These are phyloP conservation scores for Cladophialophora exuberans DNA, from an alignment of 2,329 filamentous ascomycete genomes.

Conservation along the genomic window DNA sequence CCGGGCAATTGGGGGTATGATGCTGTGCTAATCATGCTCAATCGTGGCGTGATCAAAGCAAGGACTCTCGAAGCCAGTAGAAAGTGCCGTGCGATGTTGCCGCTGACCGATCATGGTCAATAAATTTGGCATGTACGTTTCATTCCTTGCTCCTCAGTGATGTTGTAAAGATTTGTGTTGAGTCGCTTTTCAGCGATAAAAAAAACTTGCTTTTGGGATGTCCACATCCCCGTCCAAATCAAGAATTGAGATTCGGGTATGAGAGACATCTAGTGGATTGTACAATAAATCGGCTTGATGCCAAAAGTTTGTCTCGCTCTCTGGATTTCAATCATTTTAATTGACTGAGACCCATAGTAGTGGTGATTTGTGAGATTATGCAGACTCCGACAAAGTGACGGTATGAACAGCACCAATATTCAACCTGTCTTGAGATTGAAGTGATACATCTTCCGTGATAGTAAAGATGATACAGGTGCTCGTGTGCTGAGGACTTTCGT, in stretches of 20 bases:
- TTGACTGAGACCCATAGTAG: conserved; percentile 7
- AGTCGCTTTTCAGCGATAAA: background rate
- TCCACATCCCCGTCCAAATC: conserved; percentile 3
- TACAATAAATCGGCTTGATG: conserved; percentile 8
- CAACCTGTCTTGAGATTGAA: conserved; percentile 10
- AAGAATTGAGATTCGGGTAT: background rate
- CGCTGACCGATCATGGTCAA: background rate
- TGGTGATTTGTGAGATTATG: background rate
- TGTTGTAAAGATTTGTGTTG: background rate
- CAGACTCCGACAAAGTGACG: conserved; percentile 13
- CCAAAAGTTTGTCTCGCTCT: background rate
- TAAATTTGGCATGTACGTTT: background rate
- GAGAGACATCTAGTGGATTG: background rate
- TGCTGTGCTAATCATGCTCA: conserved; percentile 27
- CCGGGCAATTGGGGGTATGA: conserved; percentile 22
- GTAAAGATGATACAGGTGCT: conserved; percentile 18
- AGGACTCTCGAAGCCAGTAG: background rate
- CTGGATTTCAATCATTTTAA: background rate
- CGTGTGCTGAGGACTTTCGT: conserved; percentile 10
- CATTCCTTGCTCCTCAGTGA: background rate
- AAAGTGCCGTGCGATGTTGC: conserved; percentile 2
- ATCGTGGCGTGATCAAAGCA: conserved; percentile 9
- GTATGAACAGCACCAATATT: background rate
- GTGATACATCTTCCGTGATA: conserved; percentile 13
- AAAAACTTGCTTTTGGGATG: background rate